These are phyloP conservation scores for Xylariaceae sp. DNA, from an alignment of 2,329 filamentous ascomycete species.

Conservation along the genomic window DNA sequence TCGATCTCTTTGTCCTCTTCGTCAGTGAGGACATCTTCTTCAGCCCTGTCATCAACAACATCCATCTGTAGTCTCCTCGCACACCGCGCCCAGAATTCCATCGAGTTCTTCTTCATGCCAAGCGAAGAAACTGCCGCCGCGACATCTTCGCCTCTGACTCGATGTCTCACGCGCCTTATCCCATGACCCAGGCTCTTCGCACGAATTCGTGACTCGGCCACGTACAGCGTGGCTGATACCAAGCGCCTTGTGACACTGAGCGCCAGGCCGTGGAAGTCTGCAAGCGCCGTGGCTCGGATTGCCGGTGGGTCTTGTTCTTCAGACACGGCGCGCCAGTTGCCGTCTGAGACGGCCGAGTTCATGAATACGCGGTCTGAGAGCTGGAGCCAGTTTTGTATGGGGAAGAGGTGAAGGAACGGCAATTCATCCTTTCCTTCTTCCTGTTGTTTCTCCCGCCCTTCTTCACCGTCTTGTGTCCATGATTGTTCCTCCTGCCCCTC, in stretches of 20 bases:
- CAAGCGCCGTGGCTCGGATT: constrained; percentile 76
- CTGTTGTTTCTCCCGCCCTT: neutral
- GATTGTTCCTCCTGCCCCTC: neutral
- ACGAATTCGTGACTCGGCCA: constrained; percentile 72
- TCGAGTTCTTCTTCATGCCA: constrained; percentile 48
- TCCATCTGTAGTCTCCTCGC: constrained; percentile 58
- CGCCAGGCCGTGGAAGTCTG: constrained; percentile 74
- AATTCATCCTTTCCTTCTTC: constrained; percentile 37
- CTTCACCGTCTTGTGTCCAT: neutral
- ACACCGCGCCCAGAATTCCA: constrained; percentile 55
- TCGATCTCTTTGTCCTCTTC: constrained; percentile 12
- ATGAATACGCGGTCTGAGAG: constrained; percentile 76
- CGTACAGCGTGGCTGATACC: constrained; percentile 71
- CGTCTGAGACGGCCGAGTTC: constrained; percentile 67
- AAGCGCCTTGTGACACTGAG: constrained; percentile 73
- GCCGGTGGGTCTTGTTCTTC: constrained; percentile 64
- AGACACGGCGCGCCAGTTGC: constrained; percentile 71
- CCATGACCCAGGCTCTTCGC: constrained; percentile 47
- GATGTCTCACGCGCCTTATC: constrained; percentile 30
- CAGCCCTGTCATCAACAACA: constrained; percentile 49
- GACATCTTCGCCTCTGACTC: constrained; percentile 55
- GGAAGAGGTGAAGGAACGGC: constrained; percentile 63
- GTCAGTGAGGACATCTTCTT: constrained; percentile 41
- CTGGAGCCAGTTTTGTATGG: constrained; percentile 64
- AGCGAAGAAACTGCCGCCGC: constrained; percentile 57